Percentiles rank a stretch among this genome's conserved stretches.
Conservation (phyloP, 2,329 filamentous ascomycete species). For the Aspergillus felis region DNA sequence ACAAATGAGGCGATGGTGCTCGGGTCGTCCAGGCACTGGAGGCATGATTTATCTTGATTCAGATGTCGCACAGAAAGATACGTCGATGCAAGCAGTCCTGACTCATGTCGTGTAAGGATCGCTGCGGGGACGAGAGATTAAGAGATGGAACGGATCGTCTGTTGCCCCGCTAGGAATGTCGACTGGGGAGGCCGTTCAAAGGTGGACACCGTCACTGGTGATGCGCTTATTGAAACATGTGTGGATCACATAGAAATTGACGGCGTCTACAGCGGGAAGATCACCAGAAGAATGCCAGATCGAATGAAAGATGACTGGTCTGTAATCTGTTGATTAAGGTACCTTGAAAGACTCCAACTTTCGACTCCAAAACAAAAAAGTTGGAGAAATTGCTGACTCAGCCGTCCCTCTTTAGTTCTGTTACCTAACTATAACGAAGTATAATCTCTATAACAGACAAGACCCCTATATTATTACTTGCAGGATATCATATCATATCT, state of each 20-base stretch:
- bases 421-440: too few species aligned
- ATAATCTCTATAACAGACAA: too few species aligned
- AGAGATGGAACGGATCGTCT: neutral
- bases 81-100: neutral
- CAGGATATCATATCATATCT: neutral
- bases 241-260: neutral
- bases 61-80: neutral
- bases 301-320: neutral
- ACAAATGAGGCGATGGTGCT: slow-evolving; percentile 37
- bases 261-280: neutral
- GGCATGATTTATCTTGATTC: slow-evolving; percentile 29
- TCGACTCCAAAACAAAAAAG: neutral
- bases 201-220: neutral
- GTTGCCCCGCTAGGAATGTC: neutral
- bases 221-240: neutral
- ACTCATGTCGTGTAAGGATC: neutral
- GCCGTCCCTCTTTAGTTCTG: too few species aligned
- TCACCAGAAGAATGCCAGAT: neutral
- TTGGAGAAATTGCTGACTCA: neutral
- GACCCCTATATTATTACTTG: neutral
- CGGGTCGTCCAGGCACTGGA: slow-evolving; percentile 27
- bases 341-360: neutral
- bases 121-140: neutral
- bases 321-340: neutral
- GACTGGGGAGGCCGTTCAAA: neutral